These are phyloP conservation scores for Raphanus hybrid DNA, from an alignment of 441 rosid species.

Conservation along the genomic window DNA sequence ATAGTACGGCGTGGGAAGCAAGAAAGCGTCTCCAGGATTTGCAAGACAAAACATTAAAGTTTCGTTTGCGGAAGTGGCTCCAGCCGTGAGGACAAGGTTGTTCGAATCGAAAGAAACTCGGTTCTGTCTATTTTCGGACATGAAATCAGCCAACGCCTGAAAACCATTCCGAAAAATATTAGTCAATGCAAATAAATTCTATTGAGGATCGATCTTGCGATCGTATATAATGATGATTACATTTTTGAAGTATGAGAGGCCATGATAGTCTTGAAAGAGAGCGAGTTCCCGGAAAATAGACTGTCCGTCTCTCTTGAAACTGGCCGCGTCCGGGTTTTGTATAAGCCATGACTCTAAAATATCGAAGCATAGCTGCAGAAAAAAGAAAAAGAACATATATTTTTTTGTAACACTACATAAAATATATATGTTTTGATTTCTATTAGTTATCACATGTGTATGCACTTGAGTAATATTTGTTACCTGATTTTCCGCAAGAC, in stretches of 20 bases:
- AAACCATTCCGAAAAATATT: not conserved
- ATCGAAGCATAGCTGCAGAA: slow-evolving; percentile 71
- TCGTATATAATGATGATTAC: slow-evolving; percentile 31
- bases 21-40: slow-evolving; percentile 82
- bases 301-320: slow-evolving; percentile 62
- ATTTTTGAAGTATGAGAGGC: slow-evolving; percentile 75
- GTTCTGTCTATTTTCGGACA: slow-evolving; percentile 4
- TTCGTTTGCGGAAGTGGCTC: slow-evolving; percentile 93
- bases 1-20: slow-evolving; percentile 89
- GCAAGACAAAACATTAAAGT: slow-evolving; percentile 83
- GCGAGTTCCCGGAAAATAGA: slow-evolving; percentile 88
- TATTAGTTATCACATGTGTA: slow-evolving; percentile 35
- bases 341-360: slow-evolving; percentile 80
- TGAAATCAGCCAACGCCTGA: slow-evolving; percentile 7
- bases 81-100: slow-evolving; percentile 79
- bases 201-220: not conserved
- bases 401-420: not conserved
- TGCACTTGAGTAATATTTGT: slow-evolving; percentile 2
- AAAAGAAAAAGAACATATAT: not conserved
- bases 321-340: slow-evolving; percentile 64
- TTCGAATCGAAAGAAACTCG: slow-evolving; percentile 44
- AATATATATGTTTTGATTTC: slow-evolving; percentile 7
- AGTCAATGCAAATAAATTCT: not conserved
- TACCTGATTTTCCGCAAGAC: slow-evolving; percentile 85
- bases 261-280: slow-evolving; percentile 92